These are phyloP conservation scores for Amanita jacksonii DNA, from an alignment of 768 basidiomycete species.

Conservation along the genomic window DNA sequence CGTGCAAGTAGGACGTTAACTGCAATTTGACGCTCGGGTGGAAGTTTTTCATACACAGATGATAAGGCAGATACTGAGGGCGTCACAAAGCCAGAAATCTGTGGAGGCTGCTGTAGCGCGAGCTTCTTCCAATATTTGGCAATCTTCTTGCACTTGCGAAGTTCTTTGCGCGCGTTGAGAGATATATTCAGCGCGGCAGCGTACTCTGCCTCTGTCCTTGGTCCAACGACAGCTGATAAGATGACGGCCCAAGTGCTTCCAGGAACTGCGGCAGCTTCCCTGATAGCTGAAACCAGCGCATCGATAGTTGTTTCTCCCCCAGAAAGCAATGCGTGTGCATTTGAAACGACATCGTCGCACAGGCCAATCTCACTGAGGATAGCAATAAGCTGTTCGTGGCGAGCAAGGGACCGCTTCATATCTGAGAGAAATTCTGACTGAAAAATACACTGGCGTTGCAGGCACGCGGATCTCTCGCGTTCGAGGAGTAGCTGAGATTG, in stretches of 20 bases:
- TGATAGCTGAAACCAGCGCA: conserved; percentile 33
- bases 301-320: conserved; percentile 28
- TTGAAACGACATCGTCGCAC: background rate
- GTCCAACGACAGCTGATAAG: conserved; percentile 23
- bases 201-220: conserved; percentile 33
- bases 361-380: conserved; percentile 1
- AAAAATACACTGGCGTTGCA: background rate
- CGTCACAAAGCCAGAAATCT: conserved; percentile 21
- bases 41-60: conserved; percentile 23
- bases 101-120: conserved; percentile 21
- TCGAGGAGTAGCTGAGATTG: conserved; percentile 3
- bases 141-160: conserved; percentile 32
- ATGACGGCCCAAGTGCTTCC: conserved; percentile 34
- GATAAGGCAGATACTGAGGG: conserved; percentile 32
- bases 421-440: background rate
- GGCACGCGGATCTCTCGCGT: background rate
- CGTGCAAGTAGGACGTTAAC: conserved; percentile 27
- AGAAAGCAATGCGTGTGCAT: background rate
- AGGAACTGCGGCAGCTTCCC: conserved; percentile 28
- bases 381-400: conserved; percentile 1
- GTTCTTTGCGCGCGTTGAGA: conserved; percentile 33
- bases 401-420: background rate
- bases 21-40: conserved; percentile 28
- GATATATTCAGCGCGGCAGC: conserved; percentile 36
- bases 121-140: conserved; percentile 38